phyloP scores from a whole-genome alignment of 495 filamentous ascomycete species.

The Evernia prunastri region DNA sequence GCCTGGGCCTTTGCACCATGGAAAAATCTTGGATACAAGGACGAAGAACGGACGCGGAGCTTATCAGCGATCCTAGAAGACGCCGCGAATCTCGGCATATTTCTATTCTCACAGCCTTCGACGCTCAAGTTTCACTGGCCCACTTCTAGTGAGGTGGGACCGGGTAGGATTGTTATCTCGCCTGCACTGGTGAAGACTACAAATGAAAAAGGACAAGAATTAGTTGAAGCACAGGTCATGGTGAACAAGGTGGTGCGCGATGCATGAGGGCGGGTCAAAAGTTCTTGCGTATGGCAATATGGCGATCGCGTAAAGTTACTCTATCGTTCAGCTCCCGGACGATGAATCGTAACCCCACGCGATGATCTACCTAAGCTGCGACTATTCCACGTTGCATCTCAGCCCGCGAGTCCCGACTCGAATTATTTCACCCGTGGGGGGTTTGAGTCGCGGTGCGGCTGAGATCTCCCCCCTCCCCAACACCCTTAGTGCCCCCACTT shows the following conservation, averaged over 20 bases:
- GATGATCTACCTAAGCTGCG: neutral
- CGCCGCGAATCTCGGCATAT: constrained; percentile 21
- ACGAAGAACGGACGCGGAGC: constrained; percentile 15
- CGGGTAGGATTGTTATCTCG: constrained; percentile 10
- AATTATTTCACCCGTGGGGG: neutral
- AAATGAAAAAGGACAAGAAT: constrained; percentile 14
- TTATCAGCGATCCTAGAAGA: constrained; percentile 20
- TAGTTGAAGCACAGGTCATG: neutral
- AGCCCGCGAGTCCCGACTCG: neutral
- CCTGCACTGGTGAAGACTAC: constrained; percentile 22
- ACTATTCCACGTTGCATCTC: neutral
- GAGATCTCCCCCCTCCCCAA: neutral
- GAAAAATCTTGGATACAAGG: constrained; percentile 14
- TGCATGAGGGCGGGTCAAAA: neutral
- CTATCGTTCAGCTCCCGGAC: no score
- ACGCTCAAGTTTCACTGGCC: constrained; percentile 21
- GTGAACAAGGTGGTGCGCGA: neutral
- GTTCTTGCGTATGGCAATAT: neutral
- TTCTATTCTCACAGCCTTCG: constrained; percentile 22
- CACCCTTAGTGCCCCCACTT: no score
- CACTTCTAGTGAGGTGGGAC: neutral
- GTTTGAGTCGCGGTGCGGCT: neutral
- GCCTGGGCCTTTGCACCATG: constrained; percentile 22
- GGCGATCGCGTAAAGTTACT: neutral
- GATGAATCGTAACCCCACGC: neutral